Evolutionary conservation across 1,139 yeast genomes (phyloP).

Genomic region (Sugiyamaella japonica): DNA sequence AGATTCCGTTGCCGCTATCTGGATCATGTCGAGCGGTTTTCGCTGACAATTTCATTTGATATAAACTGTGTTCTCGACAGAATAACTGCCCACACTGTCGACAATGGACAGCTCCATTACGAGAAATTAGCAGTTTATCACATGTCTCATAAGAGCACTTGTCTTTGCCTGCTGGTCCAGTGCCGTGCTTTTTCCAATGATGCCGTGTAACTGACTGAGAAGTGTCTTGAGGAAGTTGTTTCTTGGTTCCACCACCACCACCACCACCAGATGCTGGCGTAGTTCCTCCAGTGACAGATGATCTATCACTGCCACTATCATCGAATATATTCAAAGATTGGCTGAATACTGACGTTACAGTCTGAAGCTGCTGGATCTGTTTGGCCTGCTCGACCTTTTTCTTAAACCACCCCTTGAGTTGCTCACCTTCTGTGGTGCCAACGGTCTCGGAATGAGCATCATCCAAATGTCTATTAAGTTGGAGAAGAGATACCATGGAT

Average conservation of each 20-base stretch:
- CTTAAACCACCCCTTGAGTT: slow-evolving; percentile 45
- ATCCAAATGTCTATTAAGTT: slow-evolving; percentile 72
- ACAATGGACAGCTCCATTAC: slow-evolving; percentile 41
- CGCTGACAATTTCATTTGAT: slow-evolving; percentile 48
- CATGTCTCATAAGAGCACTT: slow-evolving; percentile 39
- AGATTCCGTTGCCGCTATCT: slow-evolving; percentile 48
- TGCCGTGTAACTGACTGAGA: slow-evolving; percentile 46
- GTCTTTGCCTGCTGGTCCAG: slow-evolving; percentile 40
- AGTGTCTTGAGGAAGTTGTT: slow-evolving; percentile 16
- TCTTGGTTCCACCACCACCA: slow-evolving; percentile 14
- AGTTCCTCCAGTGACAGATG: slow-evolving; percentile 14
- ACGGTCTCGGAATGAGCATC: slow-evolving; percentile 54
- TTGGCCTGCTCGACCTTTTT: slow-evolving; percentile 35
- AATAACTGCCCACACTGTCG: slow-evolving; percentile 65
- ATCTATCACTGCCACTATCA: slow-evolving; percentile 20
- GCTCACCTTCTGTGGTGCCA: slow-evolving; percentile 36
- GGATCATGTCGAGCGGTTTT: slow-evolving; percentile 50
- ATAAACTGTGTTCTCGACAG: slow-evolving; percentile 65
- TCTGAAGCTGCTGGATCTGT: slow-evolving; percentile 27
- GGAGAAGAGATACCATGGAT: slow-evolving; percentile 54
- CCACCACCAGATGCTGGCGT: slow-evolving; percentile 28
- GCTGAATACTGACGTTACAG: slow-evolving; percentile 36
- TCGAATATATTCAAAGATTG: slow-evolving; percentile 38
- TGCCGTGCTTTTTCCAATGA: slow-evolving; percentile 58
- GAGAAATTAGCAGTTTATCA: slow-evolving; percentile 33